These are phyloP conservation scores for Iris macrosiphon DNA, from an alignment of 106 monocot genomes.

Conservation along the genomic window DNA sequence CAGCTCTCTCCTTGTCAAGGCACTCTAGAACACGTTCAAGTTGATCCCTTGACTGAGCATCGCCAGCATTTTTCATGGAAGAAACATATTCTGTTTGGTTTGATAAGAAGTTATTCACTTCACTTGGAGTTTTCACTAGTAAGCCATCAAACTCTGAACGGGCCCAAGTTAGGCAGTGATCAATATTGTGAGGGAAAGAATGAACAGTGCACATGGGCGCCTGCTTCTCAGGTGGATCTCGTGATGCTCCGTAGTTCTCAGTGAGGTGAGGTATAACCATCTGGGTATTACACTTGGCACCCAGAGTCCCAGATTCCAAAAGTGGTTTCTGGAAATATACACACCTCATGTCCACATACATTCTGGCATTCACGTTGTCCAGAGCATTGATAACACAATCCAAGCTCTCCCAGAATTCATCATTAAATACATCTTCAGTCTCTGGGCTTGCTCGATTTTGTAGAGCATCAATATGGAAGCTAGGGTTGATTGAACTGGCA, in stretches of 20 bases:
- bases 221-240: constrained; percentile 85
- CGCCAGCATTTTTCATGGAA: constrained; percentile 71
- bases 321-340: constrained; percentile 93
- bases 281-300: constrained; percentile 89
- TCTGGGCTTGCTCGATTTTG: constrained; percentile 88
- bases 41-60: constrained; percentile 85
- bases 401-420: constrained; percentile 81
- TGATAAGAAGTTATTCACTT: constrained; percentile 78
- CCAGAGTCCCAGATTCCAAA: constrained; percentile 89
- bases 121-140: constrained; percentile 84
- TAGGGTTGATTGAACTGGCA: constrained; percentile 57
- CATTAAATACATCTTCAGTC: constrained; percentile 84
- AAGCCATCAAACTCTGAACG: constrained; percentile 88
- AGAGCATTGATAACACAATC: constrained; percentile 83
- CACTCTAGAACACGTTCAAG: constrained; percentile 76
- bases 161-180: constrained; percentile 96
- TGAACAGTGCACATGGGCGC: constrained; percentile 97
- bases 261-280: constrained; percentile 94
- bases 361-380: constrained; percentile 88
- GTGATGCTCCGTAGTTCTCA: constrained; percentile 91
- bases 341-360: constrained; percentile 78
- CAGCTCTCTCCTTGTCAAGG: constrained; percentile 75
- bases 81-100: constrained; percentile 62
- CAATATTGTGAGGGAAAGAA: constrained; percentile 94
- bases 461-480: constrained; percentile 69